phyloP scores from a whole-genome alignment of 2,329 filamentous ascomycete genomes.

The Ophiostoma australiae region DNA sequence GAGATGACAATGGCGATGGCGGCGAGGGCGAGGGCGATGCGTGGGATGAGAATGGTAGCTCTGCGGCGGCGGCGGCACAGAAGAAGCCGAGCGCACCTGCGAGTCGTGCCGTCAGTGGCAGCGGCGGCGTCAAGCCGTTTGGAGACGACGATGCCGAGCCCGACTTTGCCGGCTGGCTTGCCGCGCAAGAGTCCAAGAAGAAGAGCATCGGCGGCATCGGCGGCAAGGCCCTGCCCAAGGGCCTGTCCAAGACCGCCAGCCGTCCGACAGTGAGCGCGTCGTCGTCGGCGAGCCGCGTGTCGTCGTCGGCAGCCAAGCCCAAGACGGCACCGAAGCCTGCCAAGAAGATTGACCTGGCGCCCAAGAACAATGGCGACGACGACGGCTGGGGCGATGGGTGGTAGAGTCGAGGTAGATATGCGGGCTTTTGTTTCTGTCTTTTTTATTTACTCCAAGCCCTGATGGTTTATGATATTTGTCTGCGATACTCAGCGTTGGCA shows the following conservation, averaged over 20 bases:
- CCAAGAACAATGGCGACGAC: slow-evolving; percentile 54
- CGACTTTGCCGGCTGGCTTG: slow-evolving; percentile 93
- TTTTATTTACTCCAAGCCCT: not conserved
- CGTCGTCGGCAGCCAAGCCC: slow-evolving; percentile 44
- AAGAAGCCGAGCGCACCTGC: slow-evolving; percentile 42
- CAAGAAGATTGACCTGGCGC: slow-evolving; percentile 67
- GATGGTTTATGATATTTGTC: not conserved
- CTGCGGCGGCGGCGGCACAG: not conserved
- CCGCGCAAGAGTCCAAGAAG: slow-evolving; percentile 68
- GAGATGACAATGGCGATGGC: slow-evolving; percentile 33
- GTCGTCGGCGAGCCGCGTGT: slow-evolving; percentile 32
- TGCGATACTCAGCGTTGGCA: not conserved
- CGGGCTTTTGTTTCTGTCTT: not conserved
- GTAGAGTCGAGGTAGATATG: too few relatives aligned
- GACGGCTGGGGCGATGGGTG: slow-evolving; percentile 65
- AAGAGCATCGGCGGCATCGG: slow-evolving; percentile 37
- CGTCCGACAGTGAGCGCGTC: not conserved
- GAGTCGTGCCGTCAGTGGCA: slow-evolving; percentile 29
- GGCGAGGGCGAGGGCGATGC: slow-evolving; percentile 28
- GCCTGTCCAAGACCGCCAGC: slow-evolving; percentile 56
- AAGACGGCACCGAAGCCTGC: slow-evolving; percentile 45
- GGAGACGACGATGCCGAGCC: slow-evolving; percentile 77
- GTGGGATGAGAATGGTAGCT: slow-evolving; percentile 36
- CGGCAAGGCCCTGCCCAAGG: slow-evolving; percentile 73
- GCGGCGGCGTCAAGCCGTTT: slow-evolving; percentile 49